phyloP scores from a whole-genome alignment of 371 early-diverging fungal genomes.

The Mucor saturninus region DNA sequence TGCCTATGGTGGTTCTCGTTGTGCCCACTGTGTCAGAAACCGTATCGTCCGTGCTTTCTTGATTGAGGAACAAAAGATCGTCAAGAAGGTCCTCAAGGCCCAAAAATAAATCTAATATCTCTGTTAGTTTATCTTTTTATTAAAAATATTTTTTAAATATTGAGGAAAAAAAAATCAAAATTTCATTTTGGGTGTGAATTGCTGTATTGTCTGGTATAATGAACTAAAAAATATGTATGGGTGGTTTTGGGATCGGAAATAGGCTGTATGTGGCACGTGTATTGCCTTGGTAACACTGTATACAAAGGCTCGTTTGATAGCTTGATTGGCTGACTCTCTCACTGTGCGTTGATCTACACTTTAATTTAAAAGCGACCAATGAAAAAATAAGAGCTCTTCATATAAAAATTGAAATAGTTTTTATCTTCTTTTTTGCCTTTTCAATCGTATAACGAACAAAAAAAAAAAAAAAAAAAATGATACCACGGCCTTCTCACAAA shows the following conservation, averaged over 20 bases:
- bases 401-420: not conserved
- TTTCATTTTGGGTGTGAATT: too few species aligned
- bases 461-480: slow-evolving; percentile 1
- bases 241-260: too few species aligned
- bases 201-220: too few species aligned
- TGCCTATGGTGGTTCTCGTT: slow-evolving; percentile 97
- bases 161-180: not conserved
- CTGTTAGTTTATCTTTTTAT: not conserved
- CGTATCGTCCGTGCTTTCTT: slow-evolving; percentile 98
- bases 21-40: slow-evolving; percentile 91
- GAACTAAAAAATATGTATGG: too few species aligned
- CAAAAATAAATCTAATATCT: slow-evolving; percentile 45
- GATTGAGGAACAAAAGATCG: slow-evolving; percentile 99
- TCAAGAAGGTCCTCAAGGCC: slow-evolving; percentile 96
- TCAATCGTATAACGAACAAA: not conserved
- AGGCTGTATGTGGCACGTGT: too few species aligned
- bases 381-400: too few species aligned
- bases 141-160: slow-evolving; percentile 4
- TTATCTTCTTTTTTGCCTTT: not conserved
- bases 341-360: too few species aligned
- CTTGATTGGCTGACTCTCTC: too few species aligned
- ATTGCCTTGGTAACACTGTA: too few species aligned
- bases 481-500: slow-evolving; percentile 6
- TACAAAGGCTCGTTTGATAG: too few species aligned
- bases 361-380: not conserved